Percentiles rank a stretch among this genome's conserved stretches.
Conservation (phyloP, 2,329 filamentous ascomycete species). For the Botrytis medusae region DNA sequence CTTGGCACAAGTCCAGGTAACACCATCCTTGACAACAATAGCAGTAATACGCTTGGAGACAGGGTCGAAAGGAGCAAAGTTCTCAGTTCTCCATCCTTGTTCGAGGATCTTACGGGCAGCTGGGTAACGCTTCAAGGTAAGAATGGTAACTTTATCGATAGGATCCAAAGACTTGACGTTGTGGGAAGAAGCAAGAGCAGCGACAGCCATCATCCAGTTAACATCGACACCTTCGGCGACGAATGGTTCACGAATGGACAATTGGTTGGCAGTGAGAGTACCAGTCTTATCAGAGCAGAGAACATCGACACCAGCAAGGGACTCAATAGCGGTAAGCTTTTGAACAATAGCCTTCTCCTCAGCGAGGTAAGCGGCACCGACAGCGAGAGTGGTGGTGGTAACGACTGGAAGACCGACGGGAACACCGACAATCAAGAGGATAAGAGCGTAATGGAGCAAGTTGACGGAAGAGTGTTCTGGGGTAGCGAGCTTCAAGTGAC, state of each 20-base stretch:
- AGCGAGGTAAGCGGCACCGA: slow-evolving; percentile 74
- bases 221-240: slow-evolving; percentile 75
- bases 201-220: slow-evolving; percentile 83
- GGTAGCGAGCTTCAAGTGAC: slow-evolving; percentile 62
- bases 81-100: slow-evolving; percentile 73
- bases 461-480: slow-evolving; percentile 59
- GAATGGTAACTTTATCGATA: slow-evolving; percentile 76
- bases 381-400: slow-evolving; percentile 74
- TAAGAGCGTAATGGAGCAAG: slow-evolving; percentile 66
- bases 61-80: slow-evolving; percentile 76
- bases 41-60: slow-evolving; percentile 78
- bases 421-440: slow-evolving; percentile 75
- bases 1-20: slow-evolving; percentile 72
- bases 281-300: slow-evolving; percentile 82
- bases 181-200: slow-evolving; percentile 74
- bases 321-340: slow-evolving; percentile 78
- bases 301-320: slow-evolving; percentile 72
- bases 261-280: slow-evolving; percentile 73
- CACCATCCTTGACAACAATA: slow-evolving; percentile 66
- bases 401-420: slow-evolving; percentile 78
- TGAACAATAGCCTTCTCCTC: slow-evolving; percentile 78
- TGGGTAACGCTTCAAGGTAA: slow-evolving; percentile 74
- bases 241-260: slow-evolving; percentile 74
- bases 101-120: slow-evolving; percentile 74
- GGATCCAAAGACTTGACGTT: slow-evolving; percentile 77